Base-by-base conservation (phyloP, 2,329 filamentous ascomycete species). In the Colletotrichum gigasporum region DNA sequence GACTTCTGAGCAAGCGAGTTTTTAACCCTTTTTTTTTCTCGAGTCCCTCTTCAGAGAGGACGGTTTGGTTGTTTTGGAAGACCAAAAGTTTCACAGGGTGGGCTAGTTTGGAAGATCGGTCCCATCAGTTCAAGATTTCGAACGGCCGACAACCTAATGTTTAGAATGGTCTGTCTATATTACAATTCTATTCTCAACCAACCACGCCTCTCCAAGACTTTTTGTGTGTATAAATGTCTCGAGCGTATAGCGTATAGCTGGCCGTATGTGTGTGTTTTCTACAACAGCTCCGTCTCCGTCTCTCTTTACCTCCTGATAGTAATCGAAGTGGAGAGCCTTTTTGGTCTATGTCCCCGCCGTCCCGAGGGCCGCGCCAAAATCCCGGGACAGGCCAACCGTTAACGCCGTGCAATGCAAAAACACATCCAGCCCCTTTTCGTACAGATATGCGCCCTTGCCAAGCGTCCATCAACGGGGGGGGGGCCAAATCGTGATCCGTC, bases 401-500 rank as follows among this genome's bases (percentile, higher is more conserved):
- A 55, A 70, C 69, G 69, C 69, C 68, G 32, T 65, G 58, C 62
- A 65, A 69, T 62, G 53, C 66, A 59, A 62, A 64, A n/a, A 56
- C 35, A 58, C 34, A 10, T 18, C 39, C 50, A 24, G 44, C n/a
- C 20, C 7, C 41, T 24, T 44, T 14, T 50, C 48, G 39, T 50
- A 37, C 55, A 60, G 37, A 52, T 18, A 16, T 1, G n/a, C 28
- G 30, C 18, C 18, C 20, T 5, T 28, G 4, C 16, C 30, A 41
- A 54, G n/a, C n/a, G n/a, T n/a, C n/a, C n/a, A n/a, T n/a, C n/a
- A n/a, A n/a, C n/a, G n/a, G n/a, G n/a, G n/a, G n/a, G n/a, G n/a
- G n/a, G n/a, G n/a, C n/a, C n/a, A n/a, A n/a, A n/a, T n/a, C n/a
- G n/a, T n/a, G n/a, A n/a, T n/a, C n/a, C n/a, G n/a, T n/a, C n/a